Evolutionary conservation across 1,284 basidiomycete species (phyloP), one percentile per base, ranked within the genome.

Genomic region (Ceratorhiza oryzae-sativae): DNA sequence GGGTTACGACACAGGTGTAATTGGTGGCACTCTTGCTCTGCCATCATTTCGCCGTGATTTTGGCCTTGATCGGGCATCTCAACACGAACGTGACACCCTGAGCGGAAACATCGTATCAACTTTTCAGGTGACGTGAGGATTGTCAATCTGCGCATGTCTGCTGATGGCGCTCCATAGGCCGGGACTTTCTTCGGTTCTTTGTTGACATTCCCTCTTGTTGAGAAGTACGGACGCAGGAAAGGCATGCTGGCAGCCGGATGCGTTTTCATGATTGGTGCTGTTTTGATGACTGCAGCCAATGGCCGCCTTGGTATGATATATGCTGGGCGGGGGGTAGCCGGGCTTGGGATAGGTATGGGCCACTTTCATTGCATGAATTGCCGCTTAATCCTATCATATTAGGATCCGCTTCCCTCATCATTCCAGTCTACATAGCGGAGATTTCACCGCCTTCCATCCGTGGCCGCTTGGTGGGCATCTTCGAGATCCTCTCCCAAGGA

Each of bases 101-200:
- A 78, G 75, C 59, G 77, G 80, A n/a, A 81, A 82, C 74, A 75
- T 83, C 18, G 81, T 81, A 9, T 78, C 80, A n/a, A 77, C 78
- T 15, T 82, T 81, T 41, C 65, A 68, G 39, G 65, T 68, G 18
- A 3, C 25, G 4, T 23, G 12, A 23, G n/a, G n/a, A 5, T 51
- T 48, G 9, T 20, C 13, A 20, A n/a, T 36, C 5, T 51, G 13
- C 27, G 20, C 20, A 10, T 25, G 42, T 30, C 36, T 12, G 15
- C 34, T 58, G 6, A 56, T 41, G 39, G 13, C 8, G 20, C 34
- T n/a, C 20, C 59, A 75, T 79, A 81, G 60, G 81, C 80, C 1
- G 81, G 81, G 25, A 79, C 78, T 23, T 80, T 80, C 76, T 78
- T 80, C 53, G 80, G 80, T 13, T 78, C 79, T 1, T 49, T 76